phyloP scores from a whole-genome alignment of 2,329 filamentous ascomycete species.

The Tolypocladium inflatum region DNA sequence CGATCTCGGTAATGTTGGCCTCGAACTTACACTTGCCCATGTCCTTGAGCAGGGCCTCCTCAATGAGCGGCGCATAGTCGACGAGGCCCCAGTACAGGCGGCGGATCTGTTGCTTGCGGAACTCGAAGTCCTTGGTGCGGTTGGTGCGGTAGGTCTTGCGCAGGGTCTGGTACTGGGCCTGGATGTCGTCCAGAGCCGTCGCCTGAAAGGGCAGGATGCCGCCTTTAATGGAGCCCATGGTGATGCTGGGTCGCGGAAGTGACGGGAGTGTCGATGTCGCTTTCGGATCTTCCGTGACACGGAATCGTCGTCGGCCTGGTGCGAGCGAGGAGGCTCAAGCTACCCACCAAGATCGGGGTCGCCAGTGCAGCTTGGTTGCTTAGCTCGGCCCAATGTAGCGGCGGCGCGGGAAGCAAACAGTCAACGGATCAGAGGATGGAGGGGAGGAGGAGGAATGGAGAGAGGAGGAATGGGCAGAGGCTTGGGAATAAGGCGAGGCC shows the following conservation, averaged over 20 bases:
- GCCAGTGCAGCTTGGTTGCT: not conserved
- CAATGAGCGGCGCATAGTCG: conserved; percentile 64
- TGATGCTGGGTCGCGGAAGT: not conserved
- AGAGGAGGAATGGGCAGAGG: not conserved
- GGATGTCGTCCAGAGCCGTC: conserved; percentile 59
- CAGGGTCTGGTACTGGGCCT: conserved; percentile 47
- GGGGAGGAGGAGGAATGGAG: not conserved
- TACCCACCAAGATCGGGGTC: not conserved
- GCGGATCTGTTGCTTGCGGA: conserved; percentile 75
- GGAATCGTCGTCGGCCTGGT: not conserved
- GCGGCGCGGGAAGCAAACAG: not conserved
- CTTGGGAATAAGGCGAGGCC: not conserved
- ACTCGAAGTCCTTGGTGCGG: conserved; percentile 75
- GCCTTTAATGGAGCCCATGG: conserved; percentile 29
- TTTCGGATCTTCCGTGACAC: not conserved
- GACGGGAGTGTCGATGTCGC: not conserved
- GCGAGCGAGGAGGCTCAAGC: not conserved
- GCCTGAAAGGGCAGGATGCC: conserved; percentile 41
- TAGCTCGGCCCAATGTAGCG: not conserved
- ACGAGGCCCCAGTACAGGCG: conserved; percentile 90
- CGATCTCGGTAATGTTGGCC: conserved; percentile 62
- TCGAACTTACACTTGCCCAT: conserved; percentile 72
- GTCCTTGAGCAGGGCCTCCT: conserved; percentile 68
- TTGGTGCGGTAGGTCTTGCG: conserved; percentile 66
- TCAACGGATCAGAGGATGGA: not conserved